Evolutionary conservation across 257 asterid species (phyloP), one percentile per base, ranked within the genome.

Genomic region (Primulina huaijiensis): DNA sequence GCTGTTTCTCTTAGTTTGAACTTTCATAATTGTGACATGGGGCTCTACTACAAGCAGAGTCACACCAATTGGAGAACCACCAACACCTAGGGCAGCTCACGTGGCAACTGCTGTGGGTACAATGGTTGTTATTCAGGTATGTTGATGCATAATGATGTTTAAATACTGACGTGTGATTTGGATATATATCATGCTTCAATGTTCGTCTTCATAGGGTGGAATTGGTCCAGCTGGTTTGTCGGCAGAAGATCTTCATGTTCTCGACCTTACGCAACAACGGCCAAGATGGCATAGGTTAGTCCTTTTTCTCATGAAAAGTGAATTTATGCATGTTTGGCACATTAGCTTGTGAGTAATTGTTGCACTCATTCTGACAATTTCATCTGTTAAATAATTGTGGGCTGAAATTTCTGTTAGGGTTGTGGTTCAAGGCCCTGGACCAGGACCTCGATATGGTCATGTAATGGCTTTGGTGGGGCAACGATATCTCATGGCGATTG

Each of bases 401-500:
- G 50, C 33, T 67, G 67, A 69, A 56, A 63, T 69, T 71, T 74
- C 34, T 34, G 70, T 56, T 55, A 91, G 98, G 91, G 99, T 94
- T 81, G 98, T 91, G 61, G 99, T 94, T 75, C 97, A 91, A 80
- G 99, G 99, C 60, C 98, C 96, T 63, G 99, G 99, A 68, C 99
- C 98, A 38, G 99, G 99, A 66, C 93, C 99, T 7, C 95, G 98
- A 72, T 91, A 91, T 80, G 99, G 99, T 63, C 99, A 94, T 80
- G 99, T 94, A 77, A 94, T 94, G 98, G 98, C 99, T 69, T 84
- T 94, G 84, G 99, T 94, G 64, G 99, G 99, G 64, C 99, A 94
- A 82, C 79, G 99, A 73, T 94, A 91, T 85, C 96, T 94, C 72
- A 94, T 94, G 99, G 95, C 99, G 63, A 94, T 94, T 70, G 99